Conservation (phyloP, 2,329 filamentous ascomycete genomes). For the Trichophyton mentagrophytes region DNA sequence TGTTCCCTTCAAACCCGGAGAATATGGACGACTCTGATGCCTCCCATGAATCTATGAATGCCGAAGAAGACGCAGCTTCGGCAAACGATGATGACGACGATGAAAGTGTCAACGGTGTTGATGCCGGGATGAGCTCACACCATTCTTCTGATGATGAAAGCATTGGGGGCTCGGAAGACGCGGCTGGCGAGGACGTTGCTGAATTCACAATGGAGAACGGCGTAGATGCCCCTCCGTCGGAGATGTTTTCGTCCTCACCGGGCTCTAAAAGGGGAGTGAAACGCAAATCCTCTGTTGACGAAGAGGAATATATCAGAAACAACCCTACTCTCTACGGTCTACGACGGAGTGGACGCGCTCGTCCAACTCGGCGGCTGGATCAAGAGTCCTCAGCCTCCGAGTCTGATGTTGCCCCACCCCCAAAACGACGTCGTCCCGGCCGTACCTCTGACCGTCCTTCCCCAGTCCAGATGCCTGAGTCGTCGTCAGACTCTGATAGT, state of each 20-base stretch:
- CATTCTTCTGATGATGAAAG: constrained; percentile 39
- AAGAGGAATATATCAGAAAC: constrained; percentile 73
- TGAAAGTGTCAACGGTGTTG: not conserved
- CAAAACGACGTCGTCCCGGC: constrained; percentile 36
- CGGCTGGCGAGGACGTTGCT: constrained; percentile 40
- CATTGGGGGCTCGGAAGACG: constrained; percentile 40
- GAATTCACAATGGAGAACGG: constrained; percentile 61
- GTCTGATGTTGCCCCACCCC: constrained; percentile 49
- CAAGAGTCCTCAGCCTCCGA: constrained; percentile 54
- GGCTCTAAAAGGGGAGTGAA: constrained; percentile 58
- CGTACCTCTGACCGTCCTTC: constrained; percentile 36
- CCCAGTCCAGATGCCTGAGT: constrained; percentile 40
- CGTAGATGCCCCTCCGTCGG: constrained; percentile 1
- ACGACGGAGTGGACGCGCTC: constrained; percentile 66
- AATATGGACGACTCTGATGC: constrained; percentile 4
- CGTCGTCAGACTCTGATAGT: constrained; percentile 52
- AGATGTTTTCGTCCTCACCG: constrained; percentile 23
- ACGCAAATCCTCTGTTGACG: constrained; percentile 57
- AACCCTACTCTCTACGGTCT: constrained; percentile 94
- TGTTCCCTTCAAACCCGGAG: not conserved
- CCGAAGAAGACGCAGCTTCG: constrained; percentile 13
- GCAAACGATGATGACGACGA: constrained; percentile 2
- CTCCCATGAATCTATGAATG: constrained; percentile 1
- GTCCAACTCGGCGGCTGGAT: constrained; percentile 49
- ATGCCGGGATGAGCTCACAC: constrained; percentile 23